These are phyloP conservation scores for Leccinum solheimii DNA, from an alignment of 1,284 basidiomycete species.

Conservation along the genomic window DNA sequence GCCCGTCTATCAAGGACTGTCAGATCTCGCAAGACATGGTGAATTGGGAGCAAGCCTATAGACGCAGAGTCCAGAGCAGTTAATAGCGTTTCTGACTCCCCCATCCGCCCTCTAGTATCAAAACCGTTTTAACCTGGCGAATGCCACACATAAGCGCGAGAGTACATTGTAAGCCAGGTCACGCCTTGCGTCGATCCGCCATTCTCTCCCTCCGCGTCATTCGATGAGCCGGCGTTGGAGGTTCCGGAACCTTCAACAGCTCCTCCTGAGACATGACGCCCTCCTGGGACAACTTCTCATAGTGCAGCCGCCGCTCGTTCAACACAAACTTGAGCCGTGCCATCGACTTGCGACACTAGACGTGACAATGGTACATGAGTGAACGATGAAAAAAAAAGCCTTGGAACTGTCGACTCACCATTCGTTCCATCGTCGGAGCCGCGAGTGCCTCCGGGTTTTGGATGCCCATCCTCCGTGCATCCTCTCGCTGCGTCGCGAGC, in stretches of 20 bases:
- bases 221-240: slow-evolving; percentile 12
- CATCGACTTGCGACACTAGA: slow-evolving; percentile 93
- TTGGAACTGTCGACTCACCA: slow-evolving; percentile 27
- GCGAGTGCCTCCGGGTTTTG: slow-evolving; percentile 37
- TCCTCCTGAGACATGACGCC: slow-evolving; percentile 24
- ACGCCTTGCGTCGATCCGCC: slow-evolving; percentile 20
- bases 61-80: not conserved
- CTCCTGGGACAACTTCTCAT: slow-evolving; percentile 62
- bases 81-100: slow-evolving; percentile 4
- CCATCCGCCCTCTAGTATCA: not conserved
- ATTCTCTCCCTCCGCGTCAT: slow-evolving; percentile 29
- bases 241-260: slow-evolving; percentile 18
- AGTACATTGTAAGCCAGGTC: not conserved
- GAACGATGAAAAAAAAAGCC: not conserved
- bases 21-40: slow-evolving; percentile 68
- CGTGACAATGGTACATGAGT: not conserved
- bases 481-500: slow-evolving; percentile 83
- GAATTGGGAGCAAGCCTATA: slow-evolving; percentile 49
- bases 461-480: slow-evolving; percentile 63
- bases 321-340: slow-evolving; percentile 93
- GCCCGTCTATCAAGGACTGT: slow-evolving; percentile 64
- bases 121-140: slow-evolving; percentile 3
- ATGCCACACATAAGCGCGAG: not conserved
- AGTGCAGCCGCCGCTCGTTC: slow-evolving; percentile 87
- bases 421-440: slow-evolving; percentile 39